Conservation (phyloP, 257 asterid genomes). For the Craterostigma plantagineum region DNA sequence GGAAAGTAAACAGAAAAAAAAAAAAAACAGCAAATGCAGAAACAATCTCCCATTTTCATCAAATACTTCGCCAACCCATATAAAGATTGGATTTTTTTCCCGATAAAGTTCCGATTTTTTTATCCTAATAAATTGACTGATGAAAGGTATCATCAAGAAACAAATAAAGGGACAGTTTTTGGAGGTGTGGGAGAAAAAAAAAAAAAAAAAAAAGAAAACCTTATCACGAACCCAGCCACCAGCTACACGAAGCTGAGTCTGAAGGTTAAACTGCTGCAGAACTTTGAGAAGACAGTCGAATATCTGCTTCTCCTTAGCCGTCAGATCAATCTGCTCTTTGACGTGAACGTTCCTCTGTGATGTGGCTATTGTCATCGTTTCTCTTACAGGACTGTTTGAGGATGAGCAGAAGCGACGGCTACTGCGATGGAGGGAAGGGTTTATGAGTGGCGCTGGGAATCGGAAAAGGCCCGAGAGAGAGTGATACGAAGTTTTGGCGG, state of each 20-base stretch:
- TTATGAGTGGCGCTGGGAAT: too few species aligned
- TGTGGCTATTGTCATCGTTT: slow-evolving; percentile 13
- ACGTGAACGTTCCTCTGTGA: slow-evolving; percentile 26
- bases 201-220: slow-evolving; percentile 18
- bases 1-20: neutral
- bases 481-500: too few species aligned
- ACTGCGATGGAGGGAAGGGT: slow-evolving; percentile 8
- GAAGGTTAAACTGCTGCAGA: slow-evolving; percentile 34
- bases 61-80: neutral
- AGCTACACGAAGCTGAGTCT: slow-evolving; percentile 80
- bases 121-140: too few species aligned
- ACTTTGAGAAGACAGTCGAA: slow-evolving; percentile 56
- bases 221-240: slow-evolving; percentile 99
- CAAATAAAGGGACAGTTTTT: neutral
- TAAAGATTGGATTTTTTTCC: too few species aligned
- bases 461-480: too few species aligned
- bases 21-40: neutral
- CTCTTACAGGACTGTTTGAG: too few species aligned
- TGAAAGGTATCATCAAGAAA: neutral
- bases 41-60: neutral
- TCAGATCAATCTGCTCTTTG: slow-evolving; percentile 45
- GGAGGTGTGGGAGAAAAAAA: too few species aligned
- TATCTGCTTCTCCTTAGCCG: slow-evolving; percentile 51
- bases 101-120: too few species aligned
- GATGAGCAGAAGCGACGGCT: too few species aligned